A percentile compares a stretch with the other conserved stretches of the same genome.
phyloP scores from a whole-genome alignment of 768 basidiomycete species.

The Macrolepiota albuminosa region DNA sequence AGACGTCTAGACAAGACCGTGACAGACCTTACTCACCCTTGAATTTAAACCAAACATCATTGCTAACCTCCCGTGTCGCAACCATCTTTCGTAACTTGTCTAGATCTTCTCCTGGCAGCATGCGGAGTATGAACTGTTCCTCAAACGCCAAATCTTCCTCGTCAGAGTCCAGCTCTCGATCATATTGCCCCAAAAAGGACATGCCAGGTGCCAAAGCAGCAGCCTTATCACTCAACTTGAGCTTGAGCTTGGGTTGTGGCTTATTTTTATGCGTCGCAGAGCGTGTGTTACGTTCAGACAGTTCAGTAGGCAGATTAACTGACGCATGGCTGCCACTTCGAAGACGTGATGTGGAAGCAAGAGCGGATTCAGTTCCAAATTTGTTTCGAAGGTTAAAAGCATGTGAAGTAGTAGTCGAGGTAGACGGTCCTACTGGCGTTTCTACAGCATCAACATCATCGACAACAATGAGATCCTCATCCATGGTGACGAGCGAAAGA shows the following conservation, averaged over 20 bases:
- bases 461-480: constrained; percentile 60
- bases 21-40: constrained; percentile 54
- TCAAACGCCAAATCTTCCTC: constrained; percentile 94
- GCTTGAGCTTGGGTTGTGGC: constrained; percentile 74
- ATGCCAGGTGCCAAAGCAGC: constrained; percentile 78
- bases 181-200: constrained; percentile 88
- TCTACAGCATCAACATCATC: constrained; percentile 47
- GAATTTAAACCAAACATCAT: constrained; percentile 97
- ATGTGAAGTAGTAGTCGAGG: constrained; percentile 13
- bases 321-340: constrained; percentile 29
- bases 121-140: constrained; percentile 91
- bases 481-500: constrained; percentile 26
- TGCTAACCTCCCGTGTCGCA: constrained; percentile 66
- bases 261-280: constrained; percentile 45
- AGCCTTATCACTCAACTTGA: constrained; percentile 82
- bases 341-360: constrained; percentile 26
- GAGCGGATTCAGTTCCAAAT: constrained; percentile 17
- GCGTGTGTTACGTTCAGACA: constrained; percentile 52
- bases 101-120: constrained; percentile 82
- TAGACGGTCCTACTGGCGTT: constrained; percentile 32
- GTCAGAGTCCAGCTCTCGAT: constrained; percentile 92
- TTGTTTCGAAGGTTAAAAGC: constrained; percentile 19
- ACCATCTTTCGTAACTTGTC: constrained; percentile 81
- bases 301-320: constrained; percentile 21
- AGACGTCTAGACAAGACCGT: not conserved